A percentile compares a stretch with the other conserved stretches of the same genome.
Evolutionary conservation across 1,139 yeast species (phyloP).

Genomic region (Lodderomyces pseudojiufengensis): DNA sequence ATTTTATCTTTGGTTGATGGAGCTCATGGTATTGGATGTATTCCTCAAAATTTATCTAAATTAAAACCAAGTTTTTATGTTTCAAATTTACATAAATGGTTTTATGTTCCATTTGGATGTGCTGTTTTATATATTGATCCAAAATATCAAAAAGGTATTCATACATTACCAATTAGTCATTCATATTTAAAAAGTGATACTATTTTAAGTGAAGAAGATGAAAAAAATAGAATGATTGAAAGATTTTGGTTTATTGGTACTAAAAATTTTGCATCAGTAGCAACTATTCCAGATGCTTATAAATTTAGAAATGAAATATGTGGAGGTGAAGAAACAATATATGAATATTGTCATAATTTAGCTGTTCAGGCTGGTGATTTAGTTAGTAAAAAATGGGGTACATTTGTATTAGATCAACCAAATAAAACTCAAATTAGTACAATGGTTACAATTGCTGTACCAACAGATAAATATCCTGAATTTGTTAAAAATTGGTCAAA

Average conservation of each 20-base stretch:
- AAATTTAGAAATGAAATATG: slow-evolving; percentile 50
- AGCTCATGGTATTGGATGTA: slow-evolving; percentile 65
- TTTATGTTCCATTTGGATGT: slow-evolving; percentile 53
- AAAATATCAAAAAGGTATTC: slow-evolving; percentile 47
- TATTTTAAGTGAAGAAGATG: slow-evolving; percentile 19
- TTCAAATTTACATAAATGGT: slow-evolving; percentile 71
- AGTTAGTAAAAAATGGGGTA: slow-evolving; percentile 37
- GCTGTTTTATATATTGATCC: slow-evolving; percentile 59
- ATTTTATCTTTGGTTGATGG: slow-evolving; percentile 65
- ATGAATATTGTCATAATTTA: slow-evolving; percentile 43
- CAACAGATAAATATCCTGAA: slow-evolving; percentile 20
- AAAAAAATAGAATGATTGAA: slow-evolving; percentile 30
- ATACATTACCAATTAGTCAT: slow-evolving; percentile 59
- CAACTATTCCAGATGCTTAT: slow-evolving; percentile 36
- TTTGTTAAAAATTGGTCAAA: slow-evolving; percentile 11
- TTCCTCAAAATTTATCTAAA: slow-evolving; percentile 33
- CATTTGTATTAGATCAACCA: slow-evolving; percentile 28
- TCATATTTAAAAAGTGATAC: slow-evolving; percentile 26
- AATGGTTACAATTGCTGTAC: slow-evolving; percentile 34
- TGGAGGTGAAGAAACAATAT: slow-evolving; percentile 59
- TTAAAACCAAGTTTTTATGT: slow-evolving; percentile 60
- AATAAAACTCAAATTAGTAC: slow-evolving; percentile 31
- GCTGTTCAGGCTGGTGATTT: slow-evolving; percentile 40
- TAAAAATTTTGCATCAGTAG: slow-evolving; percentile 24
- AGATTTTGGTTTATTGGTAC: slow-evolving; percentile 41